Evolutionary conservation across 108 stramenopile species (phyloP), one percentile per base, ranked within the genome.

Genomic region (Stephanodiscus triporus): DNA sequence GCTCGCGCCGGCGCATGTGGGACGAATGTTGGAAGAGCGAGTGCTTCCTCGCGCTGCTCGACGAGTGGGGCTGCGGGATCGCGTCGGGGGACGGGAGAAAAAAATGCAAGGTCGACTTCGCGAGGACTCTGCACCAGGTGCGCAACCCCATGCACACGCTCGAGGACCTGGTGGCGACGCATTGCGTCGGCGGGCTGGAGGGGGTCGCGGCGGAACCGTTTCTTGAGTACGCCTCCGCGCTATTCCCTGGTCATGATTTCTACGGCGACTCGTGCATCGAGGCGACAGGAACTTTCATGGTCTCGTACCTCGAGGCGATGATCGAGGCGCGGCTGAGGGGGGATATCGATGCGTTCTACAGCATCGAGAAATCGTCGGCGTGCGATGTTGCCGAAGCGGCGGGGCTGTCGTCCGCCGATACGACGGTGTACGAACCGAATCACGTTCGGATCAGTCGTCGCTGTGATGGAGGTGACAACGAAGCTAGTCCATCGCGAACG

Each of bases 321-420:
- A n/a, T 71, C 13, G 77, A 77, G 50, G 76, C 77, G 19, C 58
- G 72, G 10, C 59, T 70, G 24, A 13, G 75, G 32, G 81, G 79
- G 7, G 49, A 65, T n/a, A 71, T 87, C 53, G 71, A 61, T 53
- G 75, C 20, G 8, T 63, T 73, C 16, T 87, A 70, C 55, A 57
- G 59, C 7, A 80, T 85, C 47, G 87, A 87, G 48, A 64, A 66
- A 26, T 49, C 70, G 24, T 67, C 72, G 6, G 73, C 68, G 4
- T 89, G 88, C 67, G 63, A 85, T 24, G 69, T 89, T 47, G 80
- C 80, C 7, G 37, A 72, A 34, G 30, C 84, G 76, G 86, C 86
- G 24, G 88, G 88, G 23, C 65, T 89, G 6, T 23, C 50, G 16
- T 63, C 77, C 6, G 20, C 24, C 13, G 40, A 78, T 8, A 86